phyloP scores from a whole-genome alignment of 495 filamentous ascomycete species.

The Penicillium samsonianum region DNA sequence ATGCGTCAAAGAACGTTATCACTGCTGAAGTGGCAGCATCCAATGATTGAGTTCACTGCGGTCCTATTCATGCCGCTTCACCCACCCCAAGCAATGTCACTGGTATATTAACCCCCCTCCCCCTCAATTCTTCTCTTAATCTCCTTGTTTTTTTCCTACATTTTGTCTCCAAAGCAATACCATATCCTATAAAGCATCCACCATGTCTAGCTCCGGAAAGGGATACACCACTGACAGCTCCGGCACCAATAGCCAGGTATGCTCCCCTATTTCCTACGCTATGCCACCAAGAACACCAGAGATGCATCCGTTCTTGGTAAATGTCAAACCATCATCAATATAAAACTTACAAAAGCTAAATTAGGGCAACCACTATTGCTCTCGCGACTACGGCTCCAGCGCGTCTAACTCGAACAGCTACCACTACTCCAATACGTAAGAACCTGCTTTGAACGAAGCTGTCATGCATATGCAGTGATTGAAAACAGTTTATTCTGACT shows the following conservation, averaged over 20 bases:
- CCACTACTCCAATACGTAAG: slow-evolving; percentile 53
- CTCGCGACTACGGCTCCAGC: slow-evolving; percentile 48
- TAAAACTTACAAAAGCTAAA: not conserved
- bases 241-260: slow-evolving; percentile 52
- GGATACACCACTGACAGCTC: slow-evolving; percentile 42
- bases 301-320: not conserved
- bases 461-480: not conserved
- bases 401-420: slow-evolving; percentile 48
- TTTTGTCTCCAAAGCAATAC: not conserved
- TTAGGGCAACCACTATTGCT: slow-evolving; percentile 55
- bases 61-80: no score
- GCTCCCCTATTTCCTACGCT: not conserved
- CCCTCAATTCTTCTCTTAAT: not conserved
- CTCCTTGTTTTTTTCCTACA: not conserved
- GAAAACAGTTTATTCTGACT: not conserved
- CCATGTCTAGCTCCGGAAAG: slow-evolving; percentile 33
- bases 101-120: not conserved
- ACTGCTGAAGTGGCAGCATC: not conserved
- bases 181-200: not conserved
- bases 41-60: no score
- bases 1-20: no score
- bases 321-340: not conserved
- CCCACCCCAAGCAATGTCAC: not conserved
- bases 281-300: not conserved
- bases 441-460: not conserved